phyloP scores from a whole-genome alignment of 305 asterid species.

The Nicotiana rustica region DNA sequence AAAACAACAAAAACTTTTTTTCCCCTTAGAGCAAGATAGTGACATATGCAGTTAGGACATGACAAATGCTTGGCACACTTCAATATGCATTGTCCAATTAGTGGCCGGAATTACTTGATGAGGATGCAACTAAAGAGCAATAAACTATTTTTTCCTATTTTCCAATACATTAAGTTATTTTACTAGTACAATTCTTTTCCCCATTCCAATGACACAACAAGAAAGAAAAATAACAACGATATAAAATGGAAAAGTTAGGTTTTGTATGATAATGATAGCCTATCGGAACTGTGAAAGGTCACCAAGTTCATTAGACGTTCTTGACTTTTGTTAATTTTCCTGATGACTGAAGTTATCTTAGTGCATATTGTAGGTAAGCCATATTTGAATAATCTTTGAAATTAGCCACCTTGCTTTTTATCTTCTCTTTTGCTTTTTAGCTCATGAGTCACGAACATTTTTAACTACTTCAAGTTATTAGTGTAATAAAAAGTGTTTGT shows the following conservation, averaged over 20 bases:
- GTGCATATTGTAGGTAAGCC: conserved; percentile 32
- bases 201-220: not conserved
- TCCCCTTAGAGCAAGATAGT: conserved; percentile 5
- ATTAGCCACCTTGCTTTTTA: conserved; percentile 29
- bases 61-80: conserved; percentile 23
- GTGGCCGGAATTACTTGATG: conserved; percentile 51
- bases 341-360: conserved; percentile 1
- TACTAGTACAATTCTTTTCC: not conserved
- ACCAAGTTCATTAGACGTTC: not conserved
- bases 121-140: conserved; percentile 51
- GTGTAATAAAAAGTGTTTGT: not conserved
- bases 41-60: conserved; percentile 51
- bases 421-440: not conserved
- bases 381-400: conserved; percentile 29
- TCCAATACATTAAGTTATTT: not conserved
- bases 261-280: conserved; percentile 28
- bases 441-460: not conserved
- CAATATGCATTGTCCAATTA: conserved; percentile 31
- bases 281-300: conserved; percentile 38
- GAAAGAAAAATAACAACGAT: not conserved
- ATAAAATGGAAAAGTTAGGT: conserved; percentile 5
- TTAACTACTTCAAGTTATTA: not conserved
- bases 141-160: too few relatives aligned
- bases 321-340: not conserved
- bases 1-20: not conserved